Evolutionary conservation across 2,329 filamentous ascomycete species (phyloP), one percentile per base, ranked within the genome.

Genomic region (Aspergillus amoenus): DNA sequence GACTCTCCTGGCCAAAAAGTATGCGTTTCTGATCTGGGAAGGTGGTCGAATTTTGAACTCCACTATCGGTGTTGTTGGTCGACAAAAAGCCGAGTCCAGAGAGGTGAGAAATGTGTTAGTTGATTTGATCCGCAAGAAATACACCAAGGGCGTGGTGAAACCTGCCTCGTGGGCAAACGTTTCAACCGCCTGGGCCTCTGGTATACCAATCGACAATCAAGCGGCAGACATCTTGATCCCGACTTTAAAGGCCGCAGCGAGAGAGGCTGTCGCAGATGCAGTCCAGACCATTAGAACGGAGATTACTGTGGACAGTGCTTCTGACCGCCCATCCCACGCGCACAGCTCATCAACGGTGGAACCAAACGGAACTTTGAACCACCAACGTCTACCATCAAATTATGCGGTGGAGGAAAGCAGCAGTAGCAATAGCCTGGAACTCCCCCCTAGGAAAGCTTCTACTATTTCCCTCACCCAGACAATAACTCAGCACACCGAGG

Each of bases 391-490:
- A 22, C 63, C 57, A 34, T 60, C 59, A 4, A 63, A 68, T 5
- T 66, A 65, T 55, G 60, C 50, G 4, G 55, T 62, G 13, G 61
- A 64, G 15, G 39, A 51, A 42, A 39, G 12, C 18, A 55, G 17
- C 17, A 55, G 61, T 9, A 59, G 34, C 21, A 60, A 43, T 45
- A 55, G 56, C 12, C 47, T 66, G 41, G 70, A 63, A n/a, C 61
- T 58, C 51, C 58, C 66, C 11, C 64, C 66, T 34, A 66, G 74
- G 46, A 76, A 76, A 64, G 67, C 64, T 17, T 77, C 74, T 15
- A 75, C 73, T 13, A 77, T 77, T 46, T 77, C 75, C 8, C 69
- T 77, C 46, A 77, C 74, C 4, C 73, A 72, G 40, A 75, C 73
- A 4, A 71, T 75, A 55, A 70, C 69, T 24, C 68, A 73, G 54